Percentiles rank a stretch among this genome's conserved stretches.
Conservation (phyloP, 2,329 filamentous ascomycete genomes). For the Aspergillus hortae region DNA sequence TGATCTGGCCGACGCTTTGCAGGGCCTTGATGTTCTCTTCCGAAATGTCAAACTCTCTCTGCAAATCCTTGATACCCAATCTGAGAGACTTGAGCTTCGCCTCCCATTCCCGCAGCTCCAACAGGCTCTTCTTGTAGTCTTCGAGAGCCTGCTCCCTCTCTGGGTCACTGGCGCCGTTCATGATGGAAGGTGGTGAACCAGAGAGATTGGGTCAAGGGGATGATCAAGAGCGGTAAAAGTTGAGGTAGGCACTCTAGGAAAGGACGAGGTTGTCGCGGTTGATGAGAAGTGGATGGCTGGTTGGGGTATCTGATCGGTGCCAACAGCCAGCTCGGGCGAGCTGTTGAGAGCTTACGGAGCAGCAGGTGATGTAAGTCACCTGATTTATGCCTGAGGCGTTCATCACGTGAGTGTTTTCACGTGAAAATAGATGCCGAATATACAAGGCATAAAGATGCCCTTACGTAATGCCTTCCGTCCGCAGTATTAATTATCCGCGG, state of each 20-base stretch:
- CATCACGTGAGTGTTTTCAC: neutral
- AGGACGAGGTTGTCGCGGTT: neutral
- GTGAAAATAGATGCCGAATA: neutral
- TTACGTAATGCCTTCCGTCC: neutral
- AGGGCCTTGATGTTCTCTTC: conserved; percentile 99
- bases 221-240: neutral
- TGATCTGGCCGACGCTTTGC: conserved; percentile 98
- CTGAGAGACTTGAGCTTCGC: conserved; percentile 92
- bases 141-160: conserved; percentile 67
- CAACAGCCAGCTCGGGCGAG: conserved; percentile 22
- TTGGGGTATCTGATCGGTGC: conserved; percentile 15
- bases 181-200: conserved; percentile 19
- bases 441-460: conserved; percentile 2
- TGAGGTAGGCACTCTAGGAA: neutral
- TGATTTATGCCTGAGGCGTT: conserved; percentile 6
- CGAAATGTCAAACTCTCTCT: conserved; percentile 92
- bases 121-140: conserved; percentile 74
- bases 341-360: conserved; percentile 22
- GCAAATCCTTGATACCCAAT: conserved; percentile 90
- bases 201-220: neutral
- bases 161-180: conserved; percentile 45
- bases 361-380: conserved; percentile 11
- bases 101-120: conserved; percentile 98
- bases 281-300: conserved; percentile 15
- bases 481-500: conserved; percentile 17